Conservation (phyloP, 2,329 filamentous ascomycete genomes). For the Aureobasidium uvarum region DNA sequence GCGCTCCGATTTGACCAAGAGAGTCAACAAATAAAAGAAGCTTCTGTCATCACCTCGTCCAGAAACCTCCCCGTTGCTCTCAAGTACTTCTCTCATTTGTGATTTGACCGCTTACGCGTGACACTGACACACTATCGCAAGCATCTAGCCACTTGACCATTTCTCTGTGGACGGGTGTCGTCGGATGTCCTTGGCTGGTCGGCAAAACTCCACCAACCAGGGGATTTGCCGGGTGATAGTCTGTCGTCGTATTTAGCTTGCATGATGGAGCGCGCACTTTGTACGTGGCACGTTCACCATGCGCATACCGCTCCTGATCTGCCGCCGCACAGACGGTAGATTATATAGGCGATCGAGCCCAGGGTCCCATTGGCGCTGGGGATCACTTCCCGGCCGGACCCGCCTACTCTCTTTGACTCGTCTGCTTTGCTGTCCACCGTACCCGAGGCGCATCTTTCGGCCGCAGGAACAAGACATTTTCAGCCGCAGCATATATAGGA, state of each 20-base stretch:
- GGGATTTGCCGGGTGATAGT: background rate
- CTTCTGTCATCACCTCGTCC: background rate
- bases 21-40: constrained; percentile 5
- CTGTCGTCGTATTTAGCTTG: constrained; percentile 19
- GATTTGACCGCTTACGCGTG: background rate
- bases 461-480: constrained; percentile 13
- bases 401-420: constrained; percentile 3
- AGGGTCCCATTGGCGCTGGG: constrained; percentile 9
- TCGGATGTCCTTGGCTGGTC: constrained; percentile 1
- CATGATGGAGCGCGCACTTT: constrained; percentile 18
- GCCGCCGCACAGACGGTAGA: constrained; percentile 18
- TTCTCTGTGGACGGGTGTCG: background rate
- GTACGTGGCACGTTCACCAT: constrained; percentile 24
- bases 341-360: constrained; percentile 13
- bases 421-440: background rate
- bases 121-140: background rate
- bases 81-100: background rate
- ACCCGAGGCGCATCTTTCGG: constrained; percentile 4
- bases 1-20: background rate
- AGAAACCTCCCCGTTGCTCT: background rate
- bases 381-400: constrained; percentile 5
- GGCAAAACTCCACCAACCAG: background rate
- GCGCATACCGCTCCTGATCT: constrained; percentile 25
- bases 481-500: constrained; percentile 7
- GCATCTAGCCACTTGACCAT: background rate